Percentiles rank a stretch among this genome's conserved stretches.
phyloP scores from a whole-genome alignment of 73 alveolate species.

The Symbiodinium pilosum region DNA sequence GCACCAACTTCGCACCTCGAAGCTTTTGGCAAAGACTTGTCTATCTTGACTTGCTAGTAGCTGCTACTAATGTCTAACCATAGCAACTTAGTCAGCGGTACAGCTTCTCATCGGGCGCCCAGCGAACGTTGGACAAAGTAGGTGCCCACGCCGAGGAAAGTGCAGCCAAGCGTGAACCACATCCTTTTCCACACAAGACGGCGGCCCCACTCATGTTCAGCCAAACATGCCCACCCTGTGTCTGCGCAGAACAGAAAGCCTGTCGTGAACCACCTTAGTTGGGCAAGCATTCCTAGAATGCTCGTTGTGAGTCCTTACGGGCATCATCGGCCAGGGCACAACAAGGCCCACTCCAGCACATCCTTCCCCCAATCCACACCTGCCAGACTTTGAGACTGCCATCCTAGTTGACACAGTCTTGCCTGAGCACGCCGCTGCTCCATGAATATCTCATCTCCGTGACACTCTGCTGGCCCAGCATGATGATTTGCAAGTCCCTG shows the following conservation, averaged over 20 bases:
- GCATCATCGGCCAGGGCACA: slow-evolving; percentile 20
- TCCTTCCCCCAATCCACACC: slow-evolving; percentile 90
- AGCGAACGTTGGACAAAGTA: slow-evolving; percentile 59
- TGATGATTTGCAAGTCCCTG: slow-evolving; percentile 60
- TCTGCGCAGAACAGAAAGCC: slow-evolving; percentile 83
- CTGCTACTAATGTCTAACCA: neutral
- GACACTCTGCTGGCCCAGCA: slow-evolving; percentile 89
- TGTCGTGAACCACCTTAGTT: slow-evolving; percentile 82
- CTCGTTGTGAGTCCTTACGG: neutral
- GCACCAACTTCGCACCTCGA: slow-evolving; percentile 61
- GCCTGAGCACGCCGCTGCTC: slow-evolving; percentile 9
- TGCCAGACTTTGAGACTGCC: neutral
- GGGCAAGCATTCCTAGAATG: neutral
- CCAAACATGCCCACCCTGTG: slow-evolving; percentile 78
- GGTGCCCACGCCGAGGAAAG: slow-evolving; percentile 79
- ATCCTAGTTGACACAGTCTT: neutral
- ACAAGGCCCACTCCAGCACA: slow-evolving; percentile 79
- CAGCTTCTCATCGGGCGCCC: neutral
- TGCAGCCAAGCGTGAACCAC: slow-evolving; percentile 93
- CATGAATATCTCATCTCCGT: slow-evolving; percentile 78
- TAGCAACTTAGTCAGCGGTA: neutral
- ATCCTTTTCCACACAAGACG: too few species aligned
- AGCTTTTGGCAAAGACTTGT: neutral
- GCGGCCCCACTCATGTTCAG: too few species aligned
- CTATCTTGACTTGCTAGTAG: too few species aligned